These are phyloP conservation scores for Aaosphaeria arxii DNA, from an alignment of 2,329 filamentous ascomycete species.

Conservation along the genomic window DNA sequence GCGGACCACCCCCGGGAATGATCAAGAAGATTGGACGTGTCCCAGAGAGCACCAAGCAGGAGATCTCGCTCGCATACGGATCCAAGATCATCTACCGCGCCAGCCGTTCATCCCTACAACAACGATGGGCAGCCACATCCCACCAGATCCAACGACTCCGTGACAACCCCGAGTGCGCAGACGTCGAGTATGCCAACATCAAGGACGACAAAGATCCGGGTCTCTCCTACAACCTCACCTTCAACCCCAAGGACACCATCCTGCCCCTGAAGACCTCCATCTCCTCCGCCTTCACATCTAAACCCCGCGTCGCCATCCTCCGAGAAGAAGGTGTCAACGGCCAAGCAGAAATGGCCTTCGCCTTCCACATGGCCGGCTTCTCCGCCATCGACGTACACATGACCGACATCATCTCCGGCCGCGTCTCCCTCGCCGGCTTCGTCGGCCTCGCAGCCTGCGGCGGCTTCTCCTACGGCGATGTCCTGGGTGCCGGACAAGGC, in stretches of 20 bases:
- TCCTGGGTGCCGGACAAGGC: constrained; percentile 89
- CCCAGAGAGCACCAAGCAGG: constrained; percentile 66
- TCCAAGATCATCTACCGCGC: constrained; percentile 67
- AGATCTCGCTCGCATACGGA: constrained; percentile 71
- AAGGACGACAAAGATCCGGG: constrained; percentile 75
- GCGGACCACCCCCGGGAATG: constrained; percentile 75
- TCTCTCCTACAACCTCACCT: constrained; percentile 79
- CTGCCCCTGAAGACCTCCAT: constrained; percentile 66
- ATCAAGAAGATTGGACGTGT: constrained; percentile 83
- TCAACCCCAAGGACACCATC: constrained; percentile 73
- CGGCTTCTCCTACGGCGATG: constrained; percentile 92
- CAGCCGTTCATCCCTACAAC: constrained; percentile 71
- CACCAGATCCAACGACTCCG: constrained; percentile 86
- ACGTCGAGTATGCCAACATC: constrained; percentile 76
- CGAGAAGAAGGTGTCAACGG: constrained; percentile 95
- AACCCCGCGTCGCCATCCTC: constrained; percentile 83
- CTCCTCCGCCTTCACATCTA: constrained; percentile 58
- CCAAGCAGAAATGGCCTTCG: constrained; percentile 96
- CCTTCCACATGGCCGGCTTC: constrained; percentile 88
- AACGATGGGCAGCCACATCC: constrained; percentile 85
- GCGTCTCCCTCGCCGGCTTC: constrained; percentile 77
- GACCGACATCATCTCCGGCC: constrained; percentile 80
- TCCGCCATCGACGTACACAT: constrained; percentile 93
- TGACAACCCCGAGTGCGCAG: constrained; percentile 84
- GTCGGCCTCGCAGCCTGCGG: constrained; percentile 90